Base-by-base conservation (phyloP, 805 yeast species). In the Myxozyma kluyveri region DNA sequence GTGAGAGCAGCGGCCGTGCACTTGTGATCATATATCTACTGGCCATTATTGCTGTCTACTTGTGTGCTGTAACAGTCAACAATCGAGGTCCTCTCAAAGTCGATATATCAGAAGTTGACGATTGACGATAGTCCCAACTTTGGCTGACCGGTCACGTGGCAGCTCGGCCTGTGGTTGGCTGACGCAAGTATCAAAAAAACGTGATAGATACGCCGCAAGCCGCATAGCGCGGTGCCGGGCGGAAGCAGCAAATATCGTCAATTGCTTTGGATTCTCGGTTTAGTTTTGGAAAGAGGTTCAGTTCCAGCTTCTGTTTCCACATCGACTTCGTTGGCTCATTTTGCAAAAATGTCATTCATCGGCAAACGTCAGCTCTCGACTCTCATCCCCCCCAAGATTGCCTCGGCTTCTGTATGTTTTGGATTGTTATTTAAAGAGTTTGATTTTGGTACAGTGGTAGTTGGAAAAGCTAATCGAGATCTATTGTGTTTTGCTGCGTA, bases 301-400 rank as follows among this genome's bases (percentile, higher is more conserved):
- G 45, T 29, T 41, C 45, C 26, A 19, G 26, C 38, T 6, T n/a
- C n/a, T 12, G 17, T 5, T 23, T 43, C 27, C 18, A n/a, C 9
- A 7, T 22, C 27, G 29, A 3, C 23, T 14, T 14, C 45, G 24
- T 14, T 27, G 35, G n/a, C 27, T 5, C 19, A 39, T 19, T 29
- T 21, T 29, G 9, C 21, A 19, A 38, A 51, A 49, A 88, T 86
- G 95, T 86, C 93, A 68, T 86, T 83, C 77, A 78, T 89, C 73
- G 78, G 83, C 68, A 90, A 87, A 84, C 90, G 99, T 77, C 84
- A 84, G 66, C 80, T 91, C 72, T 89, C 98, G 62, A 86, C 97
- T 67, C 80, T 91, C 77, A 90, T 91, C 69, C 99, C 99, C 65
- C 99, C 99, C 72, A 91, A 91, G 91, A 84, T 91, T 69, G 97